Evolutionary conservation across 306 rosid genomes (phyloP), one percentile per base, ranked within the genome.

Genomic region (Pueraria montana): DNA sequence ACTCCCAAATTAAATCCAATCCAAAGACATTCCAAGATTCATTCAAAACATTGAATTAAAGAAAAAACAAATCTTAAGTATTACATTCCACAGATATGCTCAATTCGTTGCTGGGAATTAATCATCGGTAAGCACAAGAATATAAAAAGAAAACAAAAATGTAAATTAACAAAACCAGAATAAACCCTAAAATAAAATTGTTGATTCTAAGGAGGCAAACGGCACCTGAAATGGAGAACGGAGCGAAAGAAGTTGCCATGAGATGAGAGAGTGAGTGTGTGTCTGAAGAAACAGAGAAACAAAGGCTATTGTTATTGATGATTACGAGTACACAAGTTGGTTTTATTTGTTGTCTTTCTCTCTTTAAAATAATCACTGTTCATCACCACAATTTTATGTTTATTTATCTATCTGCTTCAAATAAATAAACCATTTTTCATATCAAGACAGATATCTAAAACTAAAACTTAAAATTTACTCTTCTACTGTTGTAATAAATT

Each of bases 161-260:
- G 21, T 5, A 24, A 79, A 74, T 24, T 4, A n/a, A 56, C 1
- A 70, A 59, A 61, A 71, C 3, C 43, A 59, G 10, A 14, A 30
- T 1, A 27, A 80, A 80, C 70, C 84, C 78, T 64, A 61, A n/a
- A 76, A 63, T 36, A 6, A 36, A 36, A 36, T 36, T 36, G 40
- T 36, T 36, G 40, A 4, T 36, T 36, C 40, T 14, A 13, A 27
- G 74, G 27, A 75, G 69, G 26, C 24, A 56, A 2, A 12, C 56
- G 48, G 52, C 42, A 92, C 90, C 88, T 40, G 89, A 81, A 38
- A 89, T 67, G 2, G 84, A 75, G 62, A 84, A 58, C 21, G 94
- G 93, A 52, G 94, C 76, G 24, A 86, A 86, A 71, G 71, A 87
- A 84, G 92, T 72, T 36, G 98, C 95, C 97, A 92, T 94, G 79